Percentiles rank a stretch among this genome's conserved stretches.
phyloP scores from a whole-genome alignment of 345 rosid species.

The Pelargonium nanum region DNA sequence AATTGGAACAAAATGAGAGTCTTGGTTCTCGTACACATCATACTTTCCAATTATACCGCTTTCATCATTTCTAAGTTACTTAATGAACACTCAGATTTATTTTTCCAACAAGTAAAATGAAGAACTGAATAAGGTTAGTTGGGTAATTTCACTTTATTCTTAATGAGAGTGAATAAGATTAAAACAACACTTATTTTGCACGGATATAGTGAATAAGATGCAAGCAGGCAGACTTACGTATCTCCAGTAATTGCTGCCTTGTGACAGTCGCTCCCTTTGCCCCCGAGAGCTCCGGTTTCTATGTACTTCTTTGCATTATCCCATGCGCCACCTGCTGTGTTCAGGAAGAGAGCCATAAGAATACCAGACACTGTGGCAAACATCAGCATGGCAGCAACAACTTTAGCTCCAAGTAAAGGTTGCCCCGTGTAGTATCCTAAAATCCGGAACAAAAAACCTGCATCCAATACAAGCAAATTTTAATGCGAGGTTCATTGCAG shows the following conservation, averaged over 20 bases:
- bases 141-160: too few relatives aligned
- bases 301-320: constrained; percentile 95
- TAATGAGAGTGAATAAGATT: too few relatives aligned
- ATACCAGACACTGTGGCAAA: constrained; percentile 96
- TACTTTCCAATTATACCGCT: too few relatives aligned
- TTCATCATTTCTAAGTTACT: too few relatives aligned
- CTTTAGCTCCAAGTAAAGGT: constrained; percentile 92
- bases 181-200: too few relatives aligned
- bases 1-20: too few relatives aligned
- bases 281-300: constrained; percentile 95
- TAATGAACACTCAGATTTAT: too few relatives aligned
- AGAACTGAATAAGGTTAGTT: too few relatives aligned
- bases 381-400: constrained; percentile 88
- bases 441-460: constrained; percentile 74
- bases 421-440: constrained; percentile 87
- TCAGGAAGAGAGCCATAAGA: constrained; percentile 96
- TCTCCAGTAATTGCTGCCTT: constrained; percentile 98
- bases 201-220: neutral
- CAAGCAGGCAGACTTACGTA: constrained; percentile 51
- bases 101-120: too few relatives aligned
- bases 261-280: constrained; percentile 94
- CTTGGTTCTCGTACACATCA: too few relatives aligned
- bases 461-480: constrained; percentile 10
- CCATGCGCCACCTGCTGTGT: constrained; percentile 99
- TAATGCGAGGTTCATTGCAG: neutral